These are phyloP conservation scores for Leccinum ochraceum DNA, from an alignment of 768 basidiomycete genomes.

Conservation along the genomic window DNA sequence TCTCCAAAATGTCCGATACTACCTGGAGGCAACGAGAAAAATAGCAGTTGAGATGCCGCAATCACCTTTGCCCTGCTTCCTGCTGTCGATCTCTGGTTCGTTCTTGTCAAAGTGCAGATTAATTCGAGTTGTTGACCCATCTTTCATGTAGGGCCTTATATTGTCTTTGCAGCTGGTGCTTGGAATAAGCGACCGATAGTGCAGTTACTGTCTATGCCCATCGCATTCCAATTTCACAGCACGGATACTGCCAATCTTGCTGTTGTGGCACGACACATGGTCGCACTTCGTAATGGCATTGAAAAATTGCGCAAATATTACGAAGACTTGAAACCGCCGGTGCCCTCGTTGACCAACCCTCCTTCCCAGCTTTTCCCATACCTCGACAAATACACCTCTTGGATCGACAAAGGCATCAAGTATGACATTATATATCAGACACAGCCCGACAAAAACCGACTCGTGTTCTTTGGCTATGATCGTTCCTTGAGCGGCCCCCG, in stretches of 20 bases:
- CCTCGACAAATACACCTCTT: constrained; percentile 7
- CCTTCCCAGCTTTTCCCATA: constrained; percentile 4
- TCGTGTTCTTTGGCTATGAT: constrained; percentile 13
- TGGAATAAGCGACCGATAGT: constrained; percentile 25
- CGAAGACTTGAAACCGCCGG: not conserved
- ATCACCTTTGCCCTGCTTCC: too few relatives aligned
- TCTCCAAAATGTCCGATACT: constrained; percentile 25
- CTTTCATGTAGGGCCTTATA: constrained; percentile 22
- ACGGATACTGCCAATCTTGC: too few relatives aligned
- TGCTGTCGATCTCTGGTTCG: not conserved
- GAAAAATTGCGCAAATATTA: constrained; percentile 26
- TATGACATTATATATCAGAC: constrained; percentile 20
- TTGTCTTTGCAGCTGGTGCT: constrained; percentile 30
- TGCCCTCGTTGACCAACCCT: not conserved
- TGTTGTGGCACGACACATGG: too few relatives aligned
- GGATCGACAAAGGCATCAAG: constrained; percentile 3
- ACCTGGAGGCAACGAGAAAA: constrained; percentile 18
- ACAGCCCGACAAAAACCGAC: constrained; percentile 3
- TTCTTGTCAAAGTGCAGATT: not conserved
- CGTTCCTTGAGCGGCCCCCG: not conserved
- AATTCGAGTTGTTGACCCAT: not conserved
- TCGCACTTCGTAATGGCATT: too few relatives aligned
- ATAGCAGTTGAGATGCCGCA: constrained; percentile 2
- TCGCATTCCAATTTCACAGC: constrained; percentile 24
- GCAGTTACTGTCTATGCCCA: not conserved